phyloP scores from a whole-genome alignment of 2,329 filamentous ascomycete species.

The Plectosphaerella plurivora region DNA sequence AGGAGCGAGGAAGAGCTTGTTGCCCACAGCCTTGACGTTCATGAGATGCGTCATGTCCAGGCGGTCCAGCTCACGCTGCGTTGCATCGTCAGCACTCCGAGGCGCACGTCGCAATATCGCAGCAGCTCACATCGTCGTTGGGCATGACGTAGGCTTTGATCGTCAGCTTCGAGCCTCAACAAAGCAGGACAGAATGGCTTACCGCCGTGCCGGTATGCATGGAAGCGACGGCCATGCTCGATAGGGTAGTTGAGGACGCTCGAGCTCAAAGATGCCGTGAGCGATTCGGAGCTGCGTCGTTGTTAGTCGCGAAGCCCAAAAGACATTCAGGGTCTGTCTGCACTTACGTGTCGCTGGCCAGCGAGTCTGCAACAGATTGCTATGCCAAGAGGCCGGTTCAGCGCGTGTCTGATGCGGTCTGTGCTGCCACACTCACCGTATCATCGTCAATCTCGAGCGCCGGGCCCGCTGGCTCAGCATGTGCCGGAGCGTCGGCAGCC shows the following conservation, averaged over 20 bases:
- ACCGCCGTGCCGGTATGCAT: constrained; percentile 39
- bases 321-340: too few relatives aligned
- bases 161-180: not conserved
- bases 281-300: not conserved
- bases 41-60: constrained; percentile 5
- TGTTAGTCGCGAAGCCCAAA: too few relatives aligned
- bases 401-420: too few relatives aligned
- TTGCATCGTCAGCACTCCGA: not conserved
- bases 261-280: constrained; percentile 2
- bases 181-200: constrained; percentile 14
- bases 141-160: constrained; percentile 5
- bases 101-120: too few relatives aligned
- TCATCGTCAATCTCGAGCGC: too few relatives aligned
- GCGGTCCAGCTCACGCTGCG: constrained; percentile 4
- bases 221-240: constrained; percentile 44
- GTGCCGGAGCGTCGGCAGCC: too few relatives aligned
- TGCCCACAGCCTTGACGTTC: not conserved
- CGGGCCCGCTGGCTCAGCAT: too few relatives aligned
- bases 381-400: too few relatives aligned
- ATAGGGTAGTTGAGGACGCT: constrained; percentile 28
- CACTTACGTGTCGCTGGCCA: too few relatives aligned
- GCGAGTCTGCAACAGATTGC: too few relatives aligned
- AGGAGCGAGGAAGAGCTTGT: constrained; percentile 8
- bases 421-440: too few relatives aligned
- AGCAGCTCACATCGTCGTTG: not conserved